These are phyloP conservation scores for Nidula niveotomentosa DNA, from an alignment of 1,284 basidiomycete species.

Conservation along the genomic window DNA sequence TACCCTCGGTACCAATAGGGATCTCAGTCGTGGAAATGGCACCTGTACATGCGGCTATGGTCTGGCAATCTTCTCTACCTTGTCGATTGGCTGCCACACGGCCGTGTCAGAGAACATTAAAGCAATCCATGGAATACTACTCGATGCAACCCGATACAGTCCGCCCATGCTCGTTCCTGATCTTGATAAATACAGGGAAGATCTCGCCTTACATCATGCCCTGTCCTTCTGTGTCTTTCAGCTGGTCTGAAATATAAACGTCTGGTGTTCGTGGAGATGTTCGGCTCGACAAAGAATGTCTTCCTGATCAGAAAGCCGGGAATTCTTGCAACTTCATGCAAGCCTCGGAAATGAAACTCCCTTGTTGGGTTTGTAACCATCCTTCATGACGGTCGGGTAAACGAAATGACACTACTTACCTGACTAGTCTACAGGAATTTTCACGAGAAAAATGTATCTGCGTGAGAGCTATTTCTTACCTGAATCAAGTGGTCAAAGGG, in stretches of 20 bases:
- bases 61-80: constrained; percentile 15
- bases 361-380: constrained; percentile 11
- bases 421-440: too few relatives aligned
- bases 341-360: constrained; percentile 21
- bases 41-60: constrained; percentile 17
- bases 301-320: neutral
- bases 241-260: neutral
- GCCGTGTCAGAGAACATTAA: constrained; percentile 11
- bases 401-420: neutral
- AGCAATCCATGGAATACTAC: constrained; percentile 1
- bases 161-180: neutral
- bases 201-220: neutral
- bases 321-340: neutral
- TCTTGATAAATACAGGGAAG: neutral
- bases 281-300: neutral
- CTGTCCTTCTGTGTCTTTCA: neutral
- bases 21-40: constrained; percentile 9
- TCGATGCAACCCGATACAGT: neutral
- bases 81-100: constrained; percentile 11
- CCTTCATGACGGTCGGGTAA: neutral
- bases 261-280: neutral
- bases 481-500: too few relatives aligned
- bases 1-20: constrained; percentile 10
- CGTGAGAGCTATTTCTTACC: too few relatives aligned
- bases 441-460: too few relatives aligned